Evolutionary conservation across 2,329 filamentous ascomycete species (phyloP).

Genomic region (Dothideomycetes sp.): DNA sequence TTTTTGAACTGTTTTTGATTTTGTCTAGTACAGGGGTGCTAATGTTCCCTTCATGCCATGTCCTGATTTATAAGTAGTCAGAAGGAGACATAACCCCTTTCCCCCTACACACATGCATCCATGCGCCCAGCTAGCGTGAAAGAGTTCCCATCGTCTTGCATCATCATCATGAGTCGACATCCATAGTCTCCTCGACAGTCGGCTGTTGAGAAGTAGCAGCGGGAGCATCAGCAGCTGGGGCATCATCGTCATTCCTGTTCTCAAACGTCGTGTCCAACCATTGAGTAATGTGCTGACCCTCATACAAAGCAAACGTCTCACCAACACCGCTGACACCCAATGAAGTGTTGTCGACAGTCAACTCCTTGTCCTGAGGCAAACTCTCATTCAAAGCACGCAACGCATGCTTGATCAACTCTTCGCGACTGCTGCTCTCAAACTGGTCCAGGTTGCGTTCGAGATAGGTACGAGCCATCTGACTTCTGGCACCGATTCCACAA

Average conservation of each 20-base stretch:
- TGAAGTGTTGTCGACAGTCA: conserved; percentile 94
- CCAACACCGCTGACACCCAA: conserved; percentile 80
- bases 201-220: conserved; percentile 15
- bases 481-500: conserved; percentile 89
- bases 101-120: no score
- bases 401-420: conserved; percentile 85
- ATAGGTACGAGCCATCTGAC: conserved; percentile 96
- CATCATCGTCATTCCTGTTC: conserved; percentile 30
- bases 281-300: conserved; percentile 75
- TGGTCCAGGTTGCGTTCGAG: conserved; percentile 82
- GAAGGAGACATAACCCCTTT: no score
- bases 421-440: conserved; percentile 66
- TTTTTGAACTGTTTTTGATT: no score
- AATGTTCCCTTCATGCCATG: no score
- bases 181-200: conserved; percentile 43
- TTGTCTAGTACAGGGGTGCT: no score
- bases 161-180: conserved; percentile 43
- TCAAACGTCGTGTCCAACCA: conserved; percentile 66
- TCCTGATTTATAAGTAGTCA: no score
- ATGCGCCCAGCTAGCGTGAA: no score
- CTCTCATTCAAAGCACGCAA: conserved; percentile 89
- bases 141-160: no score
- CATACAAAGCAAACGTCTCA: conserved; percentile 83
- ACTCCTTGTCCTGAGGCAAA: conserved; percentile 90
- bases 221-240: conserved; percentile 27